A percentile compares a stretch with the other conserved stretches of the same genome.
Conservation (phyloP, 805 yeast genomes). For the Jamesozyma rosinii region DNA sequence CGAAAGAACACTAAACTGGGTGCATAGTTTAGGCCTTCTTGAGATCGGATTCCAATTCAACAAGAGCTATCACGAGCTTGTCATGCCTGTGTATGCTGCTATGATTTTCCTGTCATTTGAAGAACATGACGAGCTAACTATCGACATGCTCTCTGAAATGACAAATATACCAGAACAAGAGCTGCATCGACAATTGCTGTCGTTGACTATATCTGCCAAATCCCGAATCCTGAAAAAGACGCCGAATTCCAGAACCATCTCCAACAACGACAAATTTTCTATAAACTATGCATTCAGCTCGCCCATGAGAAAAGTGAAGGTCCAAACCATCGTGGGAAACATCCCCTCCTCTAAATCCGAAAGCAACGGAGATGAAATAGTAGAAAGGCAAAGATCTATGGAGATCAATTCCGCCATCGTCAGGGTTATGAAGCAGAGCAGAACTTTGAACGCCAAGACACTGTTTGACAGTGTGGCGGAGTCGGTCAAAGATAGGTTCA, state of each 20-base stretch:
- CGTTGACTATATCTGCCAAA: conserved; percentile 76
- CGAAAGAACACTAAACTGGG: conserved; percentile 65
- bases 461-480: conserved; percentile 56
- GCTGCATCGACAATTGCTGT: conserved; percentile 65
- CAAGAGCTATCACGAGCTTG: conserved; percentile 63
- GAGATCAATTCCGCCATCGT: conserved; percentile 82
- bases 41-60: conserved; percentile 68
- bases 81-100: conserved; percentile 75
- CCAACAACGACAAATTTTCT: conserved; percentile 50
- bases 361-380: conserved; percentile 41
- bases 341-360: neutral
- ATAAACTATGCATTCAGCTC: conserved; percentile 63
- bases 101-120: conserved; percentile 66
- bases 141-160: conserved; percentile 49
- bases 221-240: conserved; percentile 63
- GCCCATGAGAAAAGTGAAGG: conserved; percentile 60
- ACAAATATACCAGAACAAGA: conserved; percentile 72
- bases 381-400: conserved; percentile 54
- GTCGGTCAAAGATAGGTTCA: conserved; percentile 53
- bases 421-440: conserved; percentile 74
- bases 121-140: conserved; percentile 45
- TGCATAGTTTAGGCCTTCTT: conserved; percentile 72
- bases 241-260: conserved; percentile 69
- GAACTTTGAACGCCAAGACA: conserved; percentile 50
- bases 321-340: conserved; percentile 26